These are phyloP conservation scores for Dothistroma pini DNA, from an alignment of 2,329 filamentous ascomycete genomes.

Conservation along the genomic window DNA sequence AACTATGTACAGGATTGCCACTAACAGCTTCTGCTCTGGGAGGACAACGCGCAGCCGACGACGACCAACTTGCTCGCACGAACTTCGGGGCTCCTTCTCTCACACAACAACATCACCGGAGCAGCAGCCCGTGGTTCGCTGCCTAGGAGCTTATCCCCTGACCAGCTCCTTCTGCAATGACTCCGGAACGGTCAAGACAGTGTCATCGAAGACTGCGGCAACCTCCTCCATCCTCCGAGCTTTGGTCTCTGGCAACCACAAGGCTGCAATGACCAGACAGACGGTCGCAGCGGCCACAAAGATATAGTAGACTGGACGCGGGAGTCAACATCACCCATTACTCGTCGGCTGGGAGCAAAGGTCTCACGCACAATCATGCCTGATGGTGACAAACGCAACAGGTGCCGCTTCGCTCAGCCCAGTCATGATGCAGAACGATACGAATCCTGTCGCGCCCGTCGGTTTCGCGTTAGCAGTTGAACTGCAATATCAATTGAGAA, in stretches of 20 bases:
- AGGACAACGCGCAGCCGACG: not conserved
- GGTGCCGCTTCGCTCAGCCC: slow-evolving; percentile 42
- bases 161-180: not conserved
- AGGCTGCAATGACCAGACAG: slow-evolving; percentile 49
- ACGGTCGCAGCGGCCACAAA: slow-evolving; percentile 50
- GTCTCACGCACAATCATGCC: slow-evolving; percentile 40
- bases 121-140: not conserved
- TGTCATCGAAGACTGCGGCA: slow-evolving; percentile 36
- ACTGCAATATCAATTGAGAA: not conserved
- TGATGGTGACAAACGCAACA: slow-evolving; percentile 53
- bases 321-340: slow-evolving; percentile 32
- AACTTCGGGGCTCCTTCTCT: not conserved
- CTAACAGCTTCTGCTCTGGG: no score
- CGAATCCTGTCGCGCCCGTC: slow-evolving; percentile 47
- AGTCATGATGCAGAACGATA: slow-evolving; percentile 40
- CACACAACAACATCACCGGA: not conserved
- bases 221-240: slow-evolving; percentile 39
- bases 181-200: not conserved
- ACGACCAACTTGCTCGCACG: not conserved
- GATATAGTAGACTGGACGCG: slow-evolving; percentile 47
- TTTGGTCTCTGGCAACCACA: slow-evolving; percentile 46
- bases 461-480: slow-evolving; percentile 32
- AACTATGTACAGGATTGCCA: no score
- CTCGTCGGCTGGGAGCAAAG: not conserved
- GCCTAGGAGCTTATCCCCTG: not conserved